A percentile compares a stretch with the other conserved stretches of the same genome.
Conservation (phyloP, 108 stramenopile species). For the Cyclotella atomus region DNA sequence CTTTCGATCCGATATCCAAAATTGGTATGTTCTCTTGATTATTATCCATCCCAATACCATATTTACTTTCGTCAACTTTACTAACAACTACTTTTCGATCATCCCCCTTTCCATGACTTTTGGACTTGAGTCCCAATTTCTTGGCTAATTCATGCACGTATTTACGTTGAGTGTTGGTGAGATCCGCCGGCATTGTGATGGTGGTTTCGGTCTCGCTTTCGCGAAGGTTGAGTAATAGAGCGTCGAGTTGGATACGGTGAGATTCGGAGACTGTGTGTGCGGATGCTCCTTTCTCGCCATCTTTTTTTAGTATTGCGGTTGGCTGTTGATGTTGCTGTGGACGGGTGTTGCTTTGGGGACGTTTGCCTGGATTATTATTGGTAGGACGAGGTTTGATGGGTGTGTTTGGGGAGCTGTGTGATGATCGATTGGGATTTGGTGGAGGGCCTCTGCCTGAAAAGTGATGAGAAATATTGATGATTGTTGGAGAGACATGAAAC, state of each 20-base stretch:
- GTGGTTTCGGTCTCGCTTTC: conserved; percentile 46
- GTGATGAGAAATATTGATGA: not conserved
- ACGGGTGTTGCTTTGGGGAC: not conserved
- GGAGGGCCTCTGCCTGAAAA: not conserved
- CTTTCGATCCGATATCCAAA: conserved; percentile 49
- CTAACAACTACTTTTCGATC: conserved; percentile 58
- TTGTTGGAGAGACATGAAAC: too few relatives aligned
- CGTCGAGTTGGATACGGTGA: conserved; percentile 65
- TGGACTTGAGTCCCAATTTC: conserved; percentile 66
- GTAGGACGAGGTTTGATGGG: conserved; percentile 1
- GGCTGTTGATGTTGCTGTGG: not conserved
- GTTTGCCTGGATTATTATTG: not conserved
- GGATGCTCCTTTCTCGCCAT: conserved; percentile 75
- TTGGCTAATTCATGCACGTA: conserved; percentile 68
- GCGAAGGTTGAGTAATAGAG: conserved; percentile 56
- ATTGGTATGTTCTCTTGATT: conserved; percentile 33
- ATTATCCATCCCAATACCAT: conserved; percentile 32
- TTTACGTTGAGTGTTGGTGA: conserved; percentile 85
- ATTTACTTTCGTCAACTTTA: conserved; percentile 47
- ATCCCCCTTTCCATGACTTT: conserved; percentile 71
- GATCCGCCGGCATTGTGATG: conserved; percentile 59
- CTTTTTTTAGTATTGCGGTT: conserved; percentile 22
- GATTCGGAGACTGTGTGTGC: conserved; percentile 68
- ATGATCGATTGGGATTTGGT: not conserved
- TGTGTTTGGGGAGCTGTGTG: not conserved